These are phyloP conservation scores for Acer saccharum DNA, from an alignment of 345 rosid genomes.

Conservation along the genomic window DNA sequence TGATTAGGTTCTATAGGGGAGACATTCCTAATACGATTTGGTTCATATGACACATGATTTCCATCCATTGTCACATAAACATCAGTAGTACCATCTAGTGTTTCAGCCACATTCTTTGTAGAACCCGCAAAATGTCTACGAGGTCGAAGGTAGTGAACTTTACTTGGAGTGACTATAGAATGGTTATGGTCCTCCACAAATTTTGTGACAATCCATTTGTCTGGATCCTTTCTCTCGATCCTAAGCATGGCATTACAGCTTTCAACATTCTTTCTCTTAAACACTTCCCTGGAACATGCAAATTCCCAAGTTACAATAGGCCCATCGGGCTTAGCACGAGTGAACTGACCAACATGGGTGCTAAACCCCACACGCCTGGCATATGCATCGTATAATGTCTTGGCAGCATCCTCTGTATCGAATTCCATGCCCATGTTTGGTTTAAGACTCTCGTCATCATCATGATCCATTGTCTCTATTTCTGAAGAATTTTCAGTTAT, in stretches of 20 bases:
- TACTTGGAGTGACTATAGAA: conserved; percentile 39
- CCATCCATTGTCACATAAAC: conserved; percentile 40
- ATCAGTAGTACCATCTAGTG: conserved; percentile 37
- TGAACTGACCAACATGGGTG: conserved; percentile 56
- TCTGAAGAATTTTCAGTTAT: conserved; percentile 26
- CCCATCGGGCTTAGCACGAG: conserved; percentile 60
- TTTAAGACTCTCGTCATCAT: conserved; percentile 27
- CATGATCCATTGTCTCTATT: conserved; percentile 26
- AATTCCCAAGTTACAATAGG: conserved; percentile 62
- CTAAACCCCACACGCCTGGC: conserved; percentile 51
- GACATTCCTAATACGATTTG: conserved; percentile 32
- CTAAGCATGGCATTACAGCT: conserved; percentile 67
- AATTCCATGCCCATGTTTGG: conserved; percentile 62
- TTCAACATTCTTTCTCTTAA: conserved; percentile 55
- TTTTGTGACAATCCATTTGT: conserved; percentile 54
- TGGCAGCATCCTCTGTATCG: conserved; percentile 57
- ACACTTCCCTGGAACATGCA: conserved; percentile 52
- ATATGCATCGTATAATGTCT: conserved; percentile 50
- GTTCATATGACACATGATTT: conserved; percentile 36
- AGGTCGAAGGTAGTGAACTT: conserved; percentile 57
- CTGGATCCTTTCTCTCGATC: conserved; percentile 51
- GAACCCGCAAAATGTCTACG: conserved; percentile 60
- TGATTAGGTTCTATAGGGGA: conserved; percentile 38
- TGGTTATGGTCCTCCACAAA: conserved; percentile 71
- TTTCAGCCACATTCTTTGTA: conserved; percentile 38